Base-by-base conservation (phyloP, 2,329 filamentous ascomycete genomes). In the Nakataea oryzae region DNA sequence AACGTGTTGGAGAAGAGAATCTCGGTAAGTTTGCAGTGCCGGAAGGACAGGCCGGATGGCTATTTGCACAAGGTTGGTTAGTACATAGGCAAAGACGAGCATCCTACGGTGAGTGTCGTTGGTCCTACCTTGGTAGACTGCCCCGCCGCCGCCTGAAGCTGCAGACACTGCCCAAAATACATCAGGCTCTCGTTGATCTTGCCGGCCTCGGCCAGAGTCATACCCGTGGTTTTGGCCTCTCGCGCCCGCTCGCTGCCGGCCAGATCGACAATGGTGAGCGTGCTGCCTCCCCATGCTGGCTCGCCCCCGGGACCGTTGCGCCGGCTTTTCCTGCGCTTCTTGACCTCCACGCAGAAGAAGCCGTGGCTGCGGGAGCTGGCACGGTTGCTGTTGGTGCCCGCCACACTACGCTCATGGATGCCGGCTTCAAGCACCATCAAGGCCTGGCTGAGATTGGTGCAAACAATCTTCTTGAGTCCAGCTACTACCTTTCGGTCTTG, bases 101-200 rank as follows among this genome's bases (percentile, higher is more conserved):
- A 50, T 13, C 11, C 2, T 24, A n/a, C 7, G 9, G 21, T 0
- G 41, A n/a, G 21, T n/a, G 2, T 11, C 11, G 41, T 50, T 50
- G 17, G 2, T 29, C 57, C 58, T 79, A 90, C 89, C 83, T 91
- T 93, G 71, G 82, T 85, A 14, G 86, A 87, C 65, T 81, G 87
- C 56, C 87, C 86, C 34, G 87, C 82, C 68, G 93, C 91, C 64
- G 89, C 93, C 73, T 97, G 93, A 81, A 96, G 93, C 72, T 97
- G 93, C 68, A 99, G 82, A 72, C 95, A 99, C 71, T 97, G 95
- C 0, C 95, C 95, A 1, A 99, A 82, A 14, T 97, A 97, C 95
- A 99, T 99, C 71, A 99, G 78, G 70, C 91, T 96, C 74, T 97
- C 93, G 70, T 99, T 99, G 73, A 99, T 99, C 76, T 97, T 97